Evolutionary conservation across 1,284 basidiomycete species (phyloP).

Genomic region (Blastosporella zonata): DNA sequence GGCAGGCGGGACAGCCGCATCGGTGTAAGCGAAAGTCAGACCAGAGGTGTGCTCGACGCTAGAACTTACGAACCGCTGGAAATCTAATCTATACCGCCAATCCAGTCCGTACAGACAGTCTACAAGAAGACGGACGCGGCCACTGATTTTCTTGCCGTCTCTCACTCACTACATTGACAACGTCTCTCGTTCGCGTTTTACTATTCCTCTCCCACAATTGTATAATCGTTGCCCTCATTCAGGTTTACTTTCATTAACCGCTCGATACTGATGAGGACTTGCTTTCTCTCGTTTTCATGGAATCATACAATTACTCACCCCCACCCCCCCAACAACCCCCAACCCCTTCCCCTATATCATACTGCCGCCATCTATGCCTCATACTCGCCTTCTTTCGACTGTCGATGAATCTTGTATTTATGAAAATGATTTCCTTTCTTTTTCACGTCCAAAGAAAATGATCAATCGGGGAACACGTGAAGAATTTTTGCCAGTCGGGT

Average conservation of each 20-base stretch:
- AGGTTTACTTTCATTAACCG: conserved; percentile 30
- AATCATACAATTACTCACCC: conserved; percentile 25
- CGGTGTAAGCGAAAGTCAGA: conserved; percentile 51
- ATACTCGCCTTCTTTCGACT: conserved; percentile 15
- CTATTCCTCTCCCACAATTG: conserved; percentile 24
- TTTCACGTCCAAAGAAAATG: not conserved
- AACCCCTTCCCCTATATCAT: conserved; percentile 17
- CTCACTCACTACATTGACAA: conserved; percentile 17
- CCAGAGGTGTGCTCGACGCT: conserved; percentile 70
- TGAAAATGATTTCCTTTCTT: conserved; percentile 18
- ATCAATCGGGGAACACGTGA: not conserved
- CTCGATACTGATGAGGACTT: conserved; percentile 26
- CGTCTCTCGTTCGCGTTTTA: conserved; percentile 16
- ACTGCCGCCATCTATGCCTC: conserved; percentile 21
- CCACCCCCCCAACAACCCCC: not conserved
- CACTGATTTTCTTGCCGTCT: conserved; percentile 21
- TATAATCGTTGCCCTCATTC: conserved; percentile 31
- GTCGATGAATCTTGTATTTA: conserved; percentile 24
- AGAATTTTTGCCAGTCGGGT: not conserved
- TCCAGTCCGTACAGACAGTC: conserved; percentile 41
- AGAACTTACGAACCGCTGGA: conserved; percentile 81
- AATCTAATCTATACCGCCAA: conserved; percentile 49
- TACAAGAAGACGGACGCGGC: conserved; percentile 40
- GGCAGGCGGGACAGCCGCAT: conserved; percentile 61
- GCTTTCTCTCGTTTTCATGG: conserved; percentile 25